Evolutionary conservation across 495 filamentous ascomycete genomes (phyloP), one percentile per base, ranked within the genome.

Genomic region (Penicillium canescens): DNA sequence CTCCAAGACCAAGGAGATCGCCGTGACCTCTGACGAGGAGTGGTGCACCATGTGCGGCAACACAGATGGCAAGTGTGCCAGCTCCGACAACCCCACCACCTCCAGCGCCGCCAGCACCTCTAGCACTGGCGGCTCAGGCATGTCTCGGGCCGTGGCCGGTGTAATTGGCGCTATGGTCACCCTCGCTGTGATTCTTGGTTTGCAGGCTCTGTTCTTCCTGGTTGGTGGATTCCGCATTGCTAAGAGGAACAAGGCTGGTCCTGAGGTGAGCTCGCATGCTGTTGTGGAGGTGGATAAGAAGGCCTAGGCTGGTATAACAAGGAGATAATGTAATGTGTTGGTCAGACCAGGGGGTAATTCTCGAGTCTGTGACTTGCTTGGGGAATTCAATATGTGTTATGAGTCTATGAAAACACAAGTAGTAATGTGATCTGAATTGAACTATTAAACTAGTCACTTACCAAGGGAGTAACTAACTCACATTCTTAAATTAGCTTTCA

Each of bases 101-200:
- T 42, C 67, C 10, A 35, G 46, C 14, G 26, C 62, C 4, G 46
- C 47, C 9, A 36, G 41, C 11, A 42, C 52, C 11, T 56, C 59
- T 14, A 50, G 48, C 43, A 52, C 52, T 38, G 45, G 24, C n/a
- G 23, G 54, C 39, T 46, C 61, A 9, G 56, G 63, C 6, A 68
- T 79, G 10, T 76, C 75, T 3, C 71, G 66, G 28, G 67, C 69
- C 10, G 75, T 76, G 41, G 80, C 70, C 7, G 85, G 84, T 37
- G 81, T 85, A 0, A 82, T 86, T 67, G 85, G 84, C 16, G 85
- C 83, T 8, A 75, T 85, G 63, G 82, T 86, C 1, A 85, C 83
- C 4, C 66, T 87, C 33, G 84, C 70, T 9, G 74, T 83, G 0
- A 60, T 84, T 10, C 56, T 84, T 46, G 79, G 75, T 2, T 41